Evolutionary conservation across 495 filamentous ascomycete species (phyloP).

Genomic region (Pyronema omphalodes): DNA sequence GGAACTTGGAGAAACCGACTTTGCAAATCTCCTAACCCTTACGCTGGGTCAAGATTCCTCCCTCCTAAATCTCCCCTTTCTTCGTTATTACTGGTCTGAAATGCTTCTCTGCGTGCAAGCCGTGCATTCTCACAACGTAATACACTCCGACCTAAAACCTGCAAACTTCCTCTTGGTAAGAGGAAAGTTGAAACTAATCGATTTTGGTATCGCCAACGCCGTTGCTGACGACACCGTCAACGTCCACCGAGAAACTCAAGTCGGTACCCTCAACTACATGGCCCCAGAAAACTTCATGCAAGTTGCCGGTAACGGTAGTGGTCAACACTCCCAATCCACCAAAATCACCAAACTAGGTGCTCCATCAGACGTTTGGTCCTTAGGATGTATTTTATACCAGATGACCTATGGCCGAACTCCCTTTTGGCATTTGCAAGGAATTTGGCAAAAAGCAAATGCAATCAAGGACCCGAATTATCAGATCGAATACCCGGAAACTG

Average conservation of each 20-base stretch:
- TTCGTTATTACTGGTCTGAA: conserved; percentile 95
- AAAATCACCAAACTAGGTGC: conserved; percentile 90
- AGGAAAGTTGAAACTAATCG: conserved; percentile 69
- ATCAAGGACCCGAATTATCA: conserved; percentile 74
- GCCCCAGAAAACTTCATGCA: conserved; percentile 84
- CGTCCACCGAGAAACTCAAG: conserved; percentile 84
- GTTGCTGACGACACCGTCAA: conserved; percentile 96
- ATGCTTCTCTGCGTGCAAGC: conserved; percentile 91
- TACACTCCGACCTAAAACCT: conserved; percentile 91
- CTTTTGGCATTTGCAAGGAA: conserved; percentile 78
- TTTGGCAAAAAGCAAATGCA: conserved; percentile 52
- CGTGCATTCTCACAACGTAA: conserved; percentile 74
- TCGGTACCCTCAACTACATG: conserved; percentile 98
- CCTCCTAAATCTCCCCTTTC: conserved; percentile 67
- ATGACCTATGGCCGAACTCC: conserved; percentile 89
- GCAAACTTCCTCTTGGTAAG: conserved; percentile 84
- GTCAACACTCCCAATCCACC: conserved; percentile 15
- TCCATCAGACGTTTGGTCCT: conserved; percentile 83
- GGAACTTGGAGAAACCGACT: conserved; percentile 93
- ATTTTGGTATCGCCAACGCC: conserved; percentile 94
- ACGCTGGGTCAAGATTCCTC: conserved; percentile 54
- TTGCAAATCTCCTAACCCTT: conserved; percentile 66
- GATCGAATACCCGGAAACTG: conserved; percentile 63
- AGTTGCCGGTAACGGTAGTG: conserved; percentile 37
- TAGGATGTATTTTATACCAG: conserved; percentile 93